phyloP scores from a whole-genome alignment of 805 yeast species.

The Hanseniaspora nectarophila region DNA sequence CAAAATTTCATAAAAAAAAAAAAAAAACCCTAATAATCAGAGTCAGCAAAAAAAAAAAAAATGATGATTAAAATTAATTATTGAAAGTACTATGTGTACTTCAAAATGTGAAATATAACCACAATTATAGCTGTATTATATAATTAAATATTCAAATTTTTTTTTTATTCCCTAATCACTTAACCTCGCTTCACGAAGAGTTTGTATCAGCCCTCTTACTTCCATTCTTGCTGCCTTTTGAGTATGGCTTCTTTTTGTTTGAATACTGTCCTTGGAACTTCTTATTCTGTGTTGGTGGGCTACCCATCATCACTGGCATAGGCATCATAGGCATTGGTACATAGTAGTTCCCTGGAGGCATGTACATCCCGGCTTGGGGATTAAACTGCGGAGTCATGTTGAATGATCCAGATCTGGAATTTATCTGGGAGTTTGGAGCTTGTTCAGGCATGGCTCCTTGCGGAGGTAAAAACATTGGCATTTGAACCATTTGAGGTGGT shows the following conservation, averaged over 20 bases:
- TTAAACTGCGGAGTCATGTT: slow-evolving; percentile 2
- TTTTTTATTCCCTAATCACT: not conserved
- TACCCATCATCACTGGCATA: slow-evolving; percentile 3
- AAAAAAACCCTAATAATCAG: no score
- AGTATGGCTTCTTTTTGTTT: not conserved
- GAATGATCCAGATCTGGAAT: slow-evolving; percentile 7
- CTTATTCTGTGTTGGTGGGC: not conserved
- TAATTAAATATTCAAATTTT: no score
- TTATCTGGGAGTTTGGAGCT: not conserved
- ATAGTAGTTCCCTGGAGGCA: not conserved
- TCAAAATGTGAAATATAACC: no score
- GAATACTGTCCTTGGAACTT: not conserved
- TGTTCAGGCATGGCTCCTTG: not conserved
- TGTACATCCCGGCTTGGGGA: not conserved
- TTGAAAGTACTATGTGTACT: no score
- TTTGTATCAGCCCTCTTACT: not conserved
- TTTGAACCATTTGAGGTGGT: slow-evolving; percentile 5
- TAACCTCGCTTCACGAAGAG: not conserved
- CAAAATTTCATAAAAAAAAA: no score
- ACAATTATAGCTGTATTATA: no score
- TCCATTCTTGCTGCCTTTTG: not conserved
- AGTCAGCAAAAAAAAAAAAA: no score
- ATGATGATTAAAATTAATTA: no score
- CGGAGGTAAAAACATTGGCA: slow-evolving; percentile 6
- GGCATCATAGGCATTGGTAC: slow-evolving; percentile 11